A percentile compares a stretch with the other conserved stretches of the same genome.
Evolutionary conservation across 495 filamentous ascomycete species (phyloP).

Genomic region (Aspergillus leporis): DNA sequence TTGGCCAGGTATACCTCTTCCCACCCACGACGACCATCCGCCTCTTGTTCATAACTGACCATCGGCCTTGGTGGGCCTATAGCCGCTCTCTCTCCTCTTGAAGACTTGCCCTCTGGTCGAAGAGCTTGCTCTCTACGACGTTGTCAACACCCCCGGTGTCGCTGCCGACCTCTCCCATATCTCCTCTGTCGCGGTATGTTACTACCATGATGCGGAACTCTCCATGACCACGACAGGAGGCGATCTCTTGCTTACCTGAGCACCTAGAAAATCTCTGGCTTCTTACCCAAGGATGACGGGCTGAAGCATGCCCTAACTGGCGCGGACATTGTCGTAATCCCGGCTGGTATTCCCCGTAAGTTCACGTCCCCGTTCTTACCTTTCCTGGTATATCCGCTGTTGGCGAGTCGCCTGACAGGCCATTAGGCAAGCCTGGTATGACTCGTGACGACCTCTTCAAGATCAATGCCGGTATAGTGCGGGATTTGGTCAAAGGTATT

Average conservation of each 20-base stretch:
- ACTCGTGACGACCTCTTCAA: constrained; percentile 99
- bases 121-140: constrained; percentile 96
- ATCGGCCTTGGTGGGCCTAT: not conserved
- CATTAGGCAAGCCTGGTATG: constrained; percentile 95
- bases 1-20: constrained; percentile 76
- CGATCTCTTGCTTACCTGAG: not conserved
- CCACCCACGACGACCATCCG: not conserved
- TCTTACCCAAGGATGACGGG: constrained; percentile 86
- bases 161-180: constrained; percentile 96
- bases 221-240: not conserved
- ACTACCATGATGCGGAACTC: not conserved
- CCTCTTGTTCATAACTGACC: not conserved
- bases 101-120: constrained; percentile 84
- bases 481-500: constrained; percentile 78
- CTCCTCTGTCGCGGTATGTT: constrained; percentile 83
- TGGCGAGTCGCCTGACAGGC: not conserved
- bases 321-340: constrained; percentile 93
- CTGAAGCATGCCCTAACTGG: constrained; percentile 84
- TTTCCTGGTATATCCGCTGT: not conserved
- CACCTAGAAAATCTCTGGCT: constrained; percentile 84
- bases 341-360: constrained; percentile 95
- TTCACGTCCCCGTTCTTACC: constrained; percentile 14
- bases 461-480: constrained; percentile 94
- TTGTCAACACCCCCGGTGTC: constrained; percentile 97
- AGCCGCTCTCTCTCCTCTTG: constrained; percentile 94